These are phyloP conservation scores for Zalaria obscura DNA, from an alignment of 2,329 filamentous ascomycete species.

Conservation along the genomic window DNA sequence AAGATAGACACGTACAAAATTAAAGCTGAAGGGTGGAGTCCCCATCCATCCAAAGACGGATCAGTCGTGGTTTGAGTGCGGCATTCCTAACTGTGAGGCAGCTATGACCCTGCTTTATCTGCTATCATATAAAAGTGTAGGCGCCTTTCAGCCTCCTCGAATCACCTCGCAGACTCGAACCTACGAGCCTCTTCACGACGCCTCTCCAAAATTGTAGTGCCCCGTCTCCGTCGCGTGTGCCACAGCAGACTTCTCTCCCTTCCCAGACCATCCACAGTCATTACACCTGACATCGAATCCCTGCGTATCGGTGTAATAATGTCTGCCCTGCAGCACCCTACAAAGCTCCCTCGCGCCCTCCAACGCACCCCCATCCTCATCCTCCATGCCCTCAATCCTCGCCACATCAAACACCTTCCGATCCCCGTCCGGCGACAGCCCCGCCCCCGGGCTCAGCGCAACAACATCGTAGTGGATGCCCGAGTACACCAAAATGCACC, in stretches of 20 bases:
- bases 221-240: conserved; percentile 49
- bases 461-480: conserved; percentile 91
- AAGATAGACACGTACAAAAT: not conserved
- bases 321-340: conserved; percentile 47
- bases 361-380: conserved; percentile 37
- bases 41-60: too few relatives aligned
- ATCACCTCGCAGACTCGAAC: too few relatives aligned
- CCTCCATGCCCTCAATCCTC: conserved; percentile 16
- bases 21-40: not conserved
- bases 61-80: too few relatives aligned
- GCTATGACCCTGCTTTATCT: too few relatives aligned
- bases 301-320: conserved; percentile 83
- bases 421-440: conserved; percentile 59
- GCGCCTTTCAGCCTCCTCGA: too few relatives aligned
- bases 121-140: too few relatives aligned
- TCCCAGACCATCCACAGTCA: conserved; percentile 52
- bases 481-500: conserved; percentile 76
- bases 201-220: conserved; percentile 41
- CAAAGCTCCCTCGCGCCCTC: conserved; percentile 44
- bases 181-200: conserved; percentile 9
- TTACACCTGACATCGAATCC: conserved; percentile 70
- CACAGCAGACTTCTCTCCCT: conserved; percentile 48
- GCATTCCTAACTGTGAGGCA: too few relatives aligned
- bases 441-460: conserved; percentile 52
- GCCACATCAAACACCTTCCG: conserved; percentile 54